Conservation (phyloP, 148 eudicot species). For the Pouteria glomerata region DNA sequence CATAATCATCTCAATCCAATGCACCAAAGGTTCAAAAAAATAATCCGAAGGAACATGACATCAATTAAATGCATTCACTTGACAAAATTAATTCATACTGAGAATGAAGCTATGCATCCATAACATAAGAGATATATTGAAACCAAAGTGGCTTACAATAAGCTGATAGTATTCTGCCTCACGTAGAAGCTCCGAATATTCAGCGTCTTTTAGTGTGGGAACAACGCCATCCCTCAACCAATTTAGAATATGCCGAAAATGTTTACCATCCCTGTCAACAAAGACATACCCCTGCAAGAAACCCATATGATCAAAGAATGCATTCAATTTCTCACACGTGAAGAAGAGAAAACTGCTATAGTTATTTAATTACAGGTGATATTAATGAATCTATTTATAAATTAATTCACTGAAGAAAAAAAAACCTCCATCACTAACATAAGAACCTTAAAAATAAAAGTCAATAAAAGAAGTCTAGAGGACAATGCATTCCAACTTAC, state of each 20-base stretch:
- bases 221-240: slow-evolving; percentile 94
- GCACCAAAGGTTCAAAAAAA: not conserved
- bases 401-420: not conserved
- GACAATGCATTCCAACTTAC: not conserved
- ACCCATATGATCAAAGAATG: slow-evolving; percentile 1
- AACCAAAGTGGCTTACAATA: slow-evolving; percentile 44
- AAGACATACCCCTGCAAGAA: slow-evolving; percentile 71
- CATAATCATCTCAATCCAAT: not conserved
- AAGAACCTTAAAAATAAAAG: not conserved
- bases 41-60: not conserved
- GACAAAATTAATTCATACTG: not conserved
- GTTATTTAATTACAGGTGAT: not conserved
- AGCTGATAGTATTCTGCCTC: slow-evolving; percentile 93
- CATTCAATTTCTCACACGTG: not conserved
- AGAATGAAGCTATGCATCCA: not conserved
- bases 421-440: not conserved
- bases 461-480: not conserved
- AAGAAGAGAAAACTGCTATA: not conserved
- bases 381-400: not conserved
- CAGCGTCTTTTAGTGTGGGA: slow-evolving; percentile 59
- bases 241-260: slow-evolving; percentile 85
- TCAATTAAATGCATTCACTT: not conserved
- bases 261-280: slow-evolving; percentile 90
- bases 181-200: slow-evolving; percentile 70
- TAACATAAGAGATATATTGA: not conserved